Conservation (phyloP, 768 basidiomycete species). For the Boletus subcaerulescens region DNA sequence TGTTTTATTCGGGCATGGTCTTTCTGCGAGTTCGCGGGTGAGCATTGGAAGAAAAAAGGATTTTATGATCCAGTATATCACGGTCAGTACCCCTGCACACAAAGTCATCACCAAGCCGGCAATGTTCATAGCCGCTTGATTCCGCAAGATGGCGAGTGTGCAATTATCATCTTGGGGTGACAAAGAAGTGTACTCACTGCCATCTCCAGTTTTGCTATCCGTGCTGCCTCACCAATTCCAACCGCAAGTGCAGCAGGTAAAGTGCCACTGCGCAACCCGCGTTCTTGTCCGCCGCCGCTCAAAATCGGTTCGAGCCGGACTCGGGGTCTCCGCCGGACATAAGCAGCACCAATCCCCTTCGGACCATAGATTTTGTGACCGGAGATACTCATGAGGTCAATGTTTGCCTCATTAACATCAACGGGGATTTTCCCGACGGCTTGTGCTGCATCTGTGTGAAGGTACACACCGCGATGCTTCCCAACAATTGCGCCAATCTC, state of each 20-base stretch:
- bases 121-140: conserved; percentile 40
- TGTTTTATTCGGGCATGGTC: conserved; percentile 73
- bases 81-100: conserved; percentile 96
- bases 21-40: conserved; percentile 43
- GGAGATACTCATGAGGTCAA: conserved; percentile 94
- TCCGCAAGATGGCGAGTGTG: conserved; percentile 37
- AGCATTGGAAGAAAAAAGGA: background rate
- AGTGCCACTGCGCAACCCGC: conserved; percentile 94
- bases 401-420: conserved; percentile 92
- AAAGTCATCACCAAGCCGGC: conserved; percentile 60
- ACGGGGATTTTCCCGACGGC: conserved; percentile 88
- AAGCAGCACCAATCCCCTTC: conserved; percentile 92
- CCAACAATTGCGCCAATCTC: conserved; percentile 87
- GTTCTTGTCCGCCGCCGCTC: conserved; percentile 95
- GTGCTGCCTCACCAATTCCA: conserved; percentile 92
- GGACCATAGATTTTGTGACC: conserved; percentile 99
- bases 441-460: conserved; percentile 98
- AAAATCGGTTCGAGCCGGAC: conserved; percentile 94
- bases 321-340: conserved; percentile 88
- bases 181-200: conserved; percentile 54
- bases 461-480: conserved; percentile 85
- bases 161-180: conserved; percentile 45
- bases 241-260: conserved; percentile 84
- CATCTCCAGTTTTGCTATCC: conserved; percentile 92
- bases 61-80: background rate